Conservation (phyloP, 148 eudicot species). For the Persicaria tinctoria region DNA sequence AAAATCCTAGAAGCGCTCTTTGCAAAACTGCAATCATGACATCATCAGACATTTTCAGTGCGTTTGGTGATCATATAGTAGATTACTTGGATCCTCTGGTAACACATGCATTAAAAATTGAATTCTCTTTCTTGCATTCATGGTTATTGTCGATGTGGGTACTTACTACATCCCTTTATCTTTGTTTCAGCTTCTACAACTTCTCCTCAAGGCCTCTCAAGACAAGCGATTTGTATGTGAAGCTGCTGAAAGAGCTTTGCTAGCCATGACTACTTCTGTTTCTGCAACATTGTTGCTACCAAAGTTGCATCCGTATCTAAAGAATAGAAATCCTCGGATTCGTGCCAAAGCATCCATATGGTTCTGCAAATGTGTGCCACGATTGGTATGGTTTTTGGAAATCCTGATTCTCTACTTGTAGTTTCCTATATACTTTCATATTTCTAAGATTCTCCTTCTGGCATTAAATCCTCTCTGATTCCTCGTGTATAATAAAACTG, state of each 20-base stretch:
- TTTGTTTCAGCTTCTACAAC: slow-evolving; percentile 45
- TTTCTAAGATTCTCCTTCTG: background rate
- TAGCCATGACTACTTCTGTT: slow-evolving; percentile 42
- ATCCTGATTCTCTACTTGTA: background rate
- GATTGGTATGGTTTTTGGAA: slow-evolving; percentile 32
- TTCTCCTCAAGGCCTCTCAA: slow-evolving; percentile 63
- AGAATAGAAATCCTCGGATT: slow-evolving; percentile 54
- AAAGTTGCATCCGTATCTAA: slow-evolving; percentile 47
- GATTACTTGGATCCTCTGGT: slow-evolving; percentile 58
- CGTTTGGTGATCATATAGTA: slow-evolving; percentile 43
- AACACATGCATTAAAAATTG: background rate
- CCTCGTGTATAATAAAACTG: too few species aligned
- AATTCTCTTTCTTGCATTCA: background rate
- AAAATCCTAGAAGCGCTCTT: slow-evolving; percentile 75
- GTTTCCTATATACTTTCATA: background rate
- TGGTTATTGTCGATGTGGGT: background rate
- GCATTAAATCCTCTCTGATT: background rate
- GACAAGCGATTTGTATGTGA: slow-evolving; percentile 73
- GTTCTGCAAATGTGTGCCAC: slow-evolving; percentile 46
- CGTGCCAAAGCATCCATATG: slow-evolving; percentile 65
- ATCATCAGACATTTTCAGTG: slow-evolving; percentile 51
- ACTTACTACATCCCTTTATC: background rate
- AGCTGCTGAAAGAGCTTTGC: slow-evolving; percentile 54
- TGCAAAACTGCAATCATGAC: slow-evolving; percentile 72
- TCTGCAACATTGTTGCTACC: slow-evolving; percentile 46